Conservation (phyloP, 2,329 filamentous ascomycete genomes). For the Bipolaris bicolor region DNA sequence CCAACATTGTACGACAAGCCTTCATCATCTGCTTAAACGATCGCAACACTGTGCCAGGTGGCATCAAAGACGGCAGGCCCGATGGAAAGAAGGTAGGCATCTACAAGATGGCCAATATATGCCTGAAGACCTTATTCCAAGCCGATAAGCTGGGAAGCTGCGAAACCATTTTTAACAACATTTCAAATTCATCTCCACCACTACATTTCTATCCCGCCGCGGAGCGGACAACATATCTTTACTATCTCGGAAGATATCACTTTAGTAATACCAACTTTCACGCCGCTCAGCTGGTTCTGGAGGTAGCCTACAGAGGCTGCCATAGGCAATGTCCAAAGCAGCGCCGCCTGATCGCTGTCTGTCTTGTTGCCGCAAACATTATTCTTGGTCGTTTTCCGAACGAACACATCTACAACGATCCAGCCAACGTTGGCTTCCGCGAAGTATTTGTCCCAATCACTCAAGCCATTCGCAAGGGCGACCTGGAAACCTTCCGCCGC, state of each 20-base stretch:
- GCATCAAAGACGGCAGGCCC: constrained; percentile 65
- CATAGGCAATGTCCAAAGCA: constrained; percentile 64
- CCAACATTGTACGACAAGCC: constrained; percentile 86
- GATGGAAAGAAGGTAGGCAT: constrained; percentile 87
- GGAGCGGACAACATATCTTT: constrained; percentile 90
- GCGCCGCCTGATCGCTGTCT: constrained; percentile 78
- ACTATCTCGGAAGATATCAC: constrained; percentile 90
- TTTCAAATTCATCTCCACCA: constrained; percentile 81
- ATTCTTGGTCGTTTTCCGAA: constrained; percentile 85
- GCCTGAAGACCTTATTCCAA: constrained; percentile 86
- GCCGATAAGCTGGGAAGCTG: constrained; percentile 83
- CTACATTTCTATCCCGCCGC: constrained; percentile 81
- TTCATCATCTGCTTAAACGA: constrained; percentile 91
- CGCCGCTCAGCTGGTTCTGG: constrained; percentile 74
- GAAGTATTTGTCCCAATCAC: constrained; percentile 76
- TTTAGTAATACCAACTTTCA: constrained; percentile 85
- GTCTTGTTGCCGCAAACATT: constrained; percentile 81
- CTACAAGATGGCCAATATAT: constrained; percentile 90
- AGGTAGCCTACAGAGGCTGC: constrained; percentile 81
- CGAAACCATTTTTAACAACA: constrained; percentile 87
- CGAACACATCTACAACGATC: constrained; percentile 66
- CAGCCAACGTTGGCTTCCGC: constrained; percentile 70
- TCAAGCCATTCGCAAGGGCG: constrained; percentile 71
- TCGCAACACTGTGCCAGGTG: constrained; percentile 67
- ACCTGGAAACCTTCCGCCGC: constrained; percentile 75